These are phyloP conservation scores for Neurospora sp. DNA, from an alignment of 495 filamentous ascomycete genomes.

Conservation along the genomic window DNA sequence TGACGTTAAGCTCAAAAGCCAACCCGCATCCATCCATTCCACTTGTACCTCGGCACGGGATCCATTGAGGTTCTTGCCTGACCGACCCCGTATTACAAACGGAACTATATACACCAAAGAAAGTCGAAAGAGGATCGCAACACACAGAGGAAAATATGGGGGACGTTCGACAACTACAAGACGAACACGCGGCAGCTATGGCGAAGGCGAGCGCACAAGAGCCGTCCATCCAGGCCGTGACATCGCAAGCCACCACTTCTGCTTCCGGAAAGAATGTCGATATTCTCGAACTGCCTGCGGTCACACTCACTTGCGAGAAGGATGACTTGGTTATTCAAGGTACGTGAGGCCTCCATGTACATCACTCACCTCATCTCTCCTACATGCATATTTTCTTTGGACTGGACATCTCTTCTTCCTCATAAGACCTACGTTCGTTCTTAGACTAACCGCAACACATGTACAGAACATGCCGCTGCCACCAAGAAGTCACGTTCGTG, in stretches of 20 bases:
- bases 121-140: neutral
- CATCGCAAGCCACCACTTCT: neutral
- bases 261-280: neutral
- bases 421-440: neutral
- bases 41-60: neutral
- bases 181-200: neutral
- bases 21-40: neutral
- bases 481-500: neutral
- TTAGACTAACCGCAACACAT: neutral
- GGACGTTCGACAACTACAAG: neutral
- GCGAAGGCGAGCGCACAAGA: neutral
- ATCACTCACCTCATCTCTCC: too few species aligned
- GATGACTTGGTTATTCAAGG: conserved; percentile 14
- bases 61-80: neutral
- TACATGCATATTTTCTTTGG: too few species aligned
- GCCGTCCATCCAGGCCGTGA: neutral
- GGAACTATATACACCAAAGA: neutral
- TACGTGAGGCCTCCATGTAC: neutral
- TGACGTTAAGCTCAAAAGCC: neutral
- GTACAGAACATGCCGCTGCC: neutral
- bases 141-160: neutral
- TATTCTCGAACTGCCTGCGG: conserved; percentile 15
- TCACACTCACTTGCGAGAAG: conserved; percentile 14
- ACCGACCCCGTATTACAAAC: neutral
- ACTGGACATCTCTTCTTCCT: too few species aligned